Evolutionary conservation across 2,329 filamentous ascomycete species (phyloP).

Genomic region (Gnomoniopsis sp.): DNA sequence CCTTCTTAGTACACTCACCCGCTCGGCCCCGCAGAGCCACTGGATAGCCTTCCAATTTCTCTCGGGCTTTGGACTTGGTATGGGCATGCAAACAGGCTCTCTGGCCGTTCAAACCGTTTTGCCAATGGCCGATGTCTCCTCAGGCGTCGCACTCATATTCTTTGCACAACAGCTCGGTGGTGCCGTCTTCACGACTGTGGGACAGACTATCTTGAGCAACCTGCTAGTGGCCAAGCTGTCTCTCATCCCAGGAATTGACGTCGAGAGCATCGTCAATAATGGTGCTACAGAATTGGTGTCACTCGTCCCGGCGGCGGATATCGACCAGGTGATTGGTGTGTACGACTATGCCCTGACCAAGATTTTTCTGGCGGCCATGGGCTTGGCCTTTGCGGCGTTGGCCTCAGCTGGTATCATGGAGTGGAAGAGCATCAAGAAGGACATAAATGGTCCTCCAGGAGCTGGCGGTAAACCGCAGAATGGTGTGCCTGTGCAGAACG

Average conservation of each 20-base stretch:
- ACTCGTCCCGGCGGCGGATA: constrained; percentile 45
- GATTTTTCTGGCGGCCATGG: constrained; percentile 61
- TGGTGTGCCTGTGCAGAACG: neutral
- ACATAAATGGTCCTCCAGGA: constrained; percentile 16
- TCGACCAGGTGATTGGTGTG: constrained; percentile 53
- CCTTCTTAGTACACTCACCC: constrained; percentile 53
- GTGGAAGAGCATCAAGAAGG: constrained; percentile 66
- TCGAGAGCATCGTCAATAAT: constrained; percentile 39
- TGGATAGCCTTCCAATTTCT: constrained; percentile 62
- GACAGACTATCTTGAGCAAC: constrained; percentile 51
- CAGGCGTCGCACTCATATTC: constrained; percentile 53
- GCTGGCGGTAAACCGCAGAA: neutral
- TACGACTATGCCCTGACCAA: constrained; percentile 64
- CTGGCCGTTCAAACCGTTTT: constrained; percentile 56
- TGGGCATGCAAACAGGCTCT: constrained; percentile 55
- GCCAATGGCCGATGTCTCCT: constrained; percentile 48
- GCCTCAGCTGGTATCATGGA: constrained; percentile 58
- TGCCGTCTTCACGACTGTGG: constrained; percentile 55
- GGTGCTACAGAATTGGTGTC: constrained; percentile 60
- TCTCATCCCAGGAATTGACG: constrained; percentile 39
- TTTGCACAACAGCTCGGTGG: constrained; percentile 59
- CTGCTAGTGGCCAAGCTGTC: constrained; percentile 37
- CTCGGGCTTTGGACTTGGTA: constrained; percentile 55
- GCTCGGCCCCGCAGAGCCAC: constrained; percentile 41
- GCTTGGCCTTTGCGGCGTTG: constrained; percentile 51